Conservation (phyloP, 495 filamentous ascomycete species). For the Trypethelium eluteriae region DNA sequence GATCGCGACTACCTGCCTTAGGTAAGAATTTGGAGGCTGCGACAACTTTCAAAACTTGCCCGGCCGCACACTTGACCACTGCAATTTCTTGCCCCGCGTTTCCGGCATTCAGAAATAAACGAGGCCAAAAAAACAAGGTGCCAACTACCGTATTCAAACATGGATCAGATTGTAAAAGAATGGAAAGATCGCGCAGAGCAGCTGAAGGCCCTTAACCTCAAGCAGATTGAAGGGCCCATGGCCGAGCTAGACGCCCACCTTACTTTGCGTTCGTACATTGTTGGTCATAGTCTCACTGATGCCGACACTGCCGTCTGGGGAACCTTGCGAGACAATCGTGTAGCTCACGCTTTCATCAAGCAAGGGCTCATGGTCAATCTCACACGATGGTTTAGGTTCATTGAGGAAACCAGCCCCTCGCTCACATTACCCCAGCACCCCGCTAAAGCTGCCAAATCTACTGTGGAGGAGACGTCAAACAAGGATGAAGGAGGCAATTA, state of each 20-base stretch:
- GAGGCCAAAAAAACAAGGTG: neutral
- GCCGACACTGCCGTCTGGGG: constrained; percentile 79
- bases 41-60: neutral
- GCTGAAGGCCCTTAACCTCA: constrained; percentile 63
- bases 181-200: constrained; percentile 48
- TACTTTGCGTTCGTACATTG: constrained; percentile 74
- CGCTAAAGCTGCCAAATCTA: constrained; percentile 44
- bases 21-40: neutral
- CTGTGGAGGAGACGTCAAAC: constrained; percentile 43
- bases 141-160: neutral
- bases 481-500: constrained; percentile 82
- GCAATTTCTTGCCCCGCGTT: constrained; percentile 4
- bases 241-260: constrained; percentile 78
- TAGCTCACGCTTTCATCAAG: constrained; percentile 71
- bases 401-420: constrained; percentile 64
- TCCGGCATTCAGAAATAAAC: neutral
- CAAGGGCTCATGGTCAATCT: constrained; percentile 70
- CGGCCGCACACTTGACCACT: constrained; percentile 5
- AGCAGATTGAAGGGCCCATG: constrained; percentile 66
- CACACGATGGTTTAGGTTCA: constrained; percentile 77
- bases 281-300: constrained; percentile 70
- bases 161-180: constrained; percentile 35
- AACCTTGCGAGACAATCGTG: constrained; percentile 77
- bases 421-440: constrained; percentile 24
- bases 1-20: too few species aligned